Percentiles rank a stretch among this genome's conserved stretches.
These are phyloP conservation scores for Margaritispora aquatica DNA, from an alignment of 495 filamentous ascomycete genomes.

Conservation along the genomic window DNA sequence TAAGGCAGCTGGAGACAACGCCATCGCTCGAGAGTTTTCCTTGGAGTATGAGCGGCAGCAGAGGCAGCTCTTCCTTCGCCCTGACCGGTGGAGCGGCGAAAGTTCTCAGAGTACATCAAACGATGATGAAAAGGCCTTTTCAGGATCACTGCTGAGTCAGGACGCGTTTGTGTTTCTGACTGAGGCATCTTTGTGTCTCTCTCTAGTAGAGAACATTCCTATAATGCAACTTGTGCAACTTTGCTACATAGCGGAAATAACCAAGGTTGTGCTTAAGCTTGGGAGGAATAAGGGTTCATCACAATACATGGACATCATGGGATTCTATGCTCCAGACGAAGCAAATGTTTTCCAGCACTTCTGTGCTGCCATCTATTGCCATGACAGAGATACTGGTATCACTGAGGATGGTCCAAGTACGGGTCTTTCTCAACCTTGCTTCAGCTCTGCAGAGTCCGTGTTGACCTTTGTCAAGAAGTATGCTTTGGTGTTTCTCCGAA, in stretches of 20 bases:
- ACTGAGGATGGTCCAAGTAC: slow-evolving; percentile 8
- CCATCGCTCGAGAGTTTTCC: slow-evolving; percentile 59
- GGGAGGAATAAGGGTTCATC: slow-evolving; percentile 9
- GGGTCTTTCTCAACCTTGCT: slow-evolving; percentile 7
- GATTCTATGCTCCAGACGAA: neutral
- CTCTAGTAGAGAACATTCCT: slow-evolving; percentile 65
- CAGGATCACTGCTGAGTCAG: slow-evolving; percentile 56
- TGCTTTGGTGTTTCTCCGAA: slow-evolving; percentile 83
- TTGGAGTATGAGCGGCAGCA: slow-evolving; percentile 67
- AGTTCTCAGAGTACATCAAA: neutral
- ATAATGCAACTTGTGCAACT: slow-evolving; percentile 78
- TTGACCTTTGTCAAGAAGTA: slow-evolving; percentile 53
- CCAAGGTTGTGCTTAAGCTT: slow-evolving; percentile 54
- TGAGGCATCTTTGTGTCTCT: slow-evolving; percentile 63
- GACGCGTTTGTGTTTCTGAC: slow-evolving; percentile 88
- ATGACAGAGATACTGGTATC: neutral
- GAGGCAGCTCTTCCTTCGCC: slow-evolving; percentile 57
- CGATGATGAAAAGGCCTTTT: neutral
- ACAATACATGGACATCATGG: slow-evolving; percentile 2
- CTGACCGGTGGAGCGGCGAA: slow-evolving; percentile 1
- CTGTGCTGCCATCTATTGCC: slow-evolving; percentile 4
- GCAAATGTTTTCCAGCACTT: slow-evolving; percentile 13
- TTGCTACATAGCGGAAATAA: slow-evolving; percentile 88
- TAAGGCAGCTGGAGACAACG: slow-evolving; percentile 50
- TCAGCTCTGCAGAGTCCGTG: slow-evolving; percentile 6